phyloP scores from a whole-genome alignment of 73 alveolate genomes.

The Stentor roeselii region DNA sequence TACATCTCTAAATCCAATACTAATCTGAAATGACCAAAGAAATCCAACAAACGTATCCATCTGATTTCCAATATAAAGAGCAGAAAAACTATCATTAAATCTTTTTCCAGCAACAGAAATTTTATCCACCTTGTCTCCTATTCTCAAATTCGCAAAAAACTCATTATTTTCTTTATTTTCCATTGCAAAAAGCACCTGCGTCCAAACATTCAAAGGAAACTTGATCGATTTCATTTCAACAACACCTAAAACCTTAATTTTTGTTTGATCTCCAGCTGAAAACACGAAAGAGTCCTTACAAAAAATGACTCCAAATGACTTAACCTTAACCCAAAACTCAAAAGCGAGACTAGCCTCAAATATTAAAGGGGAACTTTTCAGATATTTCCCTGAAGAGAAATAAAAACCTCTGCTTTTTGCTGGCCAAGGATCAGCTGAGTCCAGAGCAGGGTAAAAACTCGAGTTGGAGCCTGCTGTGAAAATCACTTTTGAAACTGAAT shows the following conservation, averaged over 20 bases:
- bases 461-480: not conserved
- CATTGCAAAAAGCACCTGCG: no score
- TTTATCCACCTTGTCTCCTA: no score
- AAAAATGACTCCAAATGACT: not conserved
- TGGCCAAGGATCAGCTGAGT: not conserved
- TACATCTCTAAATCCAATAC: no score
- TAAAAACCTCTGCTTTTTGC: not conserved
- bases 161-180: no score
- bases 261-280: no score
- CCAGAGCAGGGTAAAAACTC: not conserved
- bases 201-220: not conserved
- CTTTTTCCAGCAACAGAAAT: no score
- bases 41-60: not conserved
- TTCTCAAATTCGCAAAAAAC: no score
- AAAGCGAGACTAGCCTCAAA: not conserved
- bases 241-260: not conserved
- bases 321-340: not conserved
- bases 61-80: not conserved
- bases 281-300: no score
- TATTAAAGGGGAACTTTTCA: not conserved
- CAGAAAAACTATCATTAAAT: not conserved
- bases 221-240: no score
- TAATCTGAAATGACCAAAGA: not conserved
- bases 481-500: not conserved
- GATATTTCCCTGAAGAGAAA: not conserved